Conservation (phyloP, 768 basidiomycete genomes). For the Omphalotus guepiniiformis region DNA sequence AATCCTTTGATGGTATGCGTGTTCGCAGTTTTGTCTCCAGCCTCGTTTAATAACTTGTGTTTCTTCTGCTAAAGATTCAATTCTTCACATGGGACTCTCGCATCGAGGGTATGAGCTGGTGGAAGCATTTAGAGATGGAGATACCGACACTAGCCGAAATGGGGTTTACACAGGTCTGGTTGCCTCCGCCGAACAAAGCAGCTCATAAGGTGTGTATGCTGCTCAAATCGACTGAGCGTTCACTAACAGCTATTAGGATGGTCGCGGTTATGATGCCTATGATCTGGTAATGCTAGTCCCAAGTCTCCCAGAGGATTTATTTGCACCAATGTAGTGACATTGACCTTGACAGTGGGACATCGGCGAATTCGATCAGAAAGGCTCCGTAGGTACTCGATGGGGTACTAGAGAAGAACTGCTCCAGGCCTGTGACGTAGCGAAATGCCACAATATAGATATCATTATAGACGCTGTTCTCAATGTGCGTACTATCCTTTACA, state of each 20-base stretch:
- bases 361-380: conserved; percentile 81
- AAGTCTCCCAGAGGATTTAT: not conserved
- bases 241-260: conserved; percentile 37
- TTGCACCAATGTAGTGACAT: not conserved
- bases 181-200: conserved; percentile 82
- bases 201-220: conserved; percentile 45
- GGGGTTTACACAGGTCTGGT: conserved; percentile 79
- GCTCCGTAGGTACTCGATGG: conserved; percentile 72
- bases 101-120: conserved; percentile 66
- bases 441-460: conserved; percentile 64
- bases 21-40: too few relatives aligned
- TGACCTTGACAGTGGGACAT: conserved; percentile 71
- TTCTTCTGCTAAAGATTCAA: conserved; percentile 52
- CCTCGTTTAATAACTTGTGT: too few relatives aligned
- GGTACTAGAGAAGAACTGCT: conserved; percentile 81
- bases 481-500: conserved; percentile 36
- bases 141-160: conserved; percentile 57
- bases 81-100: conserved; percentile 81
- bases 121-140: conserved; percentile 68
- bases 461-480: conserved; percentile 89
- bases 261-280: conserved; percentile 83
- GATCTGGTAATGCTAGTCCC: conserved; percentile 52
- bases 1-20: conserved; percentile 67
- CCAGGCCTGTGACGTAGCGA: conserved; percentile 63
- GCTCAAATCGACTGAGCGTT: conserved; percentile 6